Conservation (phyloP, 495 filamentous ascomycete genomes). For the Lasiosphaeriaceae sp. region DNA sequence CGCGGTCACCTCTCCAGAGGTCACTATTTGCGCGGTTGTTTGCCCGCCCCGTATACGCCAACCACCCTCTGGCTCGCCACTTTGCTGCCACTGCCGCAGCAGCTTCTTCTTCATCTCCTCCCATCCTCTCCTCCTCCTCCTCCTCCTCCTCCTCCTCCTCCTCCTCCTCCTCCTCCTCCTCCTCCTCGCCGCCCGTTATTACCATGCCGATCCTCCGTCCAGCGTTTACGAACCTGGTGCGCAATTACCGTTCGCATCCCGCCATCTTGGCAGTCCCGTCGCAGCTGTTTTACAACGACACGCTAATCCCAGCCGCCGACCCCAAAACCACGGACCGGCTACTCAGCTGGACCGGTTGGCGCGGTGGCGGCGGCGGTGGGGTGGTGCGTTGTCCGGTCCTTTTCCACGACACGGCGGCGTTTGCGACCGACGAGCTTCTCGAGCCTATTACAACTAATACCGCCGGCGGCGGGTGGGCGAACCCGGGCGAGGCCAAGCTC, state of each 20-base stretch:
- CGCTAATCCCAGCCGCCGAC: slow-evolving; percentile 44
- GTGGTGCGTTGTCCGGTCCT: slow-evolving; percentile 54
- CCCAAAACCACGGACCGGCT: slow-evolving; percentile 27
- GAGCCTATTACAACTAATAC: slow-evolving; percentile 48
- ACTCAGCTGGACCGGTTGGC: slow-evolving; percentile 44
- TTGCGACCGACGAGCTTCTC: slow-evolving; percentile 42
- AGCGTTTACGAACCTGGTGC: slow-evolving; percentile 51
- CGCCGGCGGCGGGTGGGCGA: slow-evolving; percentile 53
- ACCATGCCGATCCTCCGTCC: slow-evolving; percentile 36
- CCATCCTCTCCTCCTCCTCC: neutral
- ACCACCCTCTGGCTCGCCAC: slow-evolving; percentile 47
- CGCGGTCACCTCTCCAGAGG: slow-evolving; percentile 33
- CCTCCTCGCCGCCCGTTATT: slow-evolving; percentile 1
- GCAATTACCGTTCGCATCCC: slow-evolving; percentile 58
- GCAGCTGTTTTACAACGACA: slow-evolving; percentile 51
- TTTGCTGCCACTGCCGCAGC: neutral
- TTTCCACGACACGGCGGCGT: slow-evolving; percentile 37
- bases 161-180: slow-evolving; percentile 1
- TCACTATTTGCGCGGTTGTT: slow-evolving; percentile 53
- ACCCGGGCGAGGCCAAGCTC: slow-evolving; percentile 42
- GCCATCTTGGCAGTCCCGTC: slow-evolving; percentile 53
- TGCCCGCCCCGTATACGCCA: slow-evolving; percentile 37
- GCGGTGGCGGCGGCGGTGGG: slow-evolving; percentile 31
- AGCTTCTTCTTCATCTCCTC: slow-evolving; percentile 1
- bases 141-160: slow-evolving; percentile 7